These are phyloP conservation scores for Boletus vermiculosoides DNA, from an alignment of 768 basidiomycete species.

Conservation along the genomic window DNA sequence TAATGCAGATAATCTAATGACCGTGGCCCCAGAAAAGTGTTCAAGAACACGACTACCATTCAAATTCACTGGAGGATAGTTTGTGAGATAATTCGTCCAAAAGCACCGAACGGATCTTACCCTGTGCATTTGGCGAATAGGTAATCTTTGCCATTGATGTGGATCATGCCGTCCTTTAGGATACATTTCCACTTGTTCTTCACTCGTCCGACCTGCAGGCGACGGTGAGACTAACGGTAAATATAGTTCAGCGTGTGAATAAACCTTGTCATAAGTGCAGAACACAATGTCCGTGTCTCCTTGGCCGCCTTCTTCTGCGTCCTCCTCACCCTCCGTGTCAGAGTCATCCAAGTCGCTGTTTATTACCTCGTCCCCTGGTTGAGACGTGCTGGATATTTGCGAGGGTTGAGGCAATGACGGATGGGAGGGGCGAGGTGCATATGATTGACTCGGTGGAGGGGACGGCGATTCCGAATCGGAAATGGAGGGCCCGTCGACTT, in stretches of 20 bases:
- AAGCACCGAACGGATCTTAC: slow-evolving; percentile 45
- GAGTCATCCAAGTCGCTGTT: slow-evolving; percentile 97
- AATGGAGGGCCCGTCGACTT: slow-evolving; percentile 72
- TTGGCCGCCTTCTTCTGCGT: slow-evolving; percentile 71
- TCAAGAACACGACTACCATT: slow-evolving; percentile 36
- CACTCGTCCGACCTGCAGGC: slow-evolving; percentile 85
- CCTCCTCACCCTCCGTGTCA: slow-evolving; percentile 83
- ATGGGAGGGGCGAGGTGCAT: slow-evolving; percentile 69
- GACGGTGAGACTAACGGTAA: background rate
- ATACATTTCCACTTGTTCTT: slow-evolving; percentile 99
- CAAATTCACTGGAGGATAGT: slow-evolving; percentile 38
- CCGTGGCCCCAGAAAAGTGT: slow-evolving; percentile 1
- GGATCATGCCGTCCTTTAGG: slow-evolving; percentile 96
- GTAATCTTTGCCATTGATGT: slow-evolving; percentile 96
- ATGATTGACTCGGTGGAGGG: slow-evolving; percentile 57
- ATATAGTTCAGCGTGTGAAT: slow-evolving; percentile 15
- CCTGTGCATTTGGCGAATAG: slow-evolving; percentile 96
- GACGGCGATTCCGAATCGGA: slow-evolving; percentile 72
- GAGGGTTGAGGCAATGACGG: slow-evolving; percentile 72
- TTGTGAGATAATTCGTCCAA: background rate
- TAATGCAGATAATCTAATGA: slow-evolving; percentile 25
- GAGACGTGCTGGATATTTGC: slow-evolving; percentile 36
- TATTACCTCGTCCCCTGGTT: slow-evolving; percentile 75
- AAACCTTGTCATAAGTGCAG: slow-evolving; percentile 97
- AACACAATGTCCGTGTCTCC: slow-evolving; percentile 91